These are phyloP conservation scores for Rostrohypoxylon terebratum DNA, from an alignment of 495 filamentous ascomycete genomes.

Conservation along the genomic window DNA sequence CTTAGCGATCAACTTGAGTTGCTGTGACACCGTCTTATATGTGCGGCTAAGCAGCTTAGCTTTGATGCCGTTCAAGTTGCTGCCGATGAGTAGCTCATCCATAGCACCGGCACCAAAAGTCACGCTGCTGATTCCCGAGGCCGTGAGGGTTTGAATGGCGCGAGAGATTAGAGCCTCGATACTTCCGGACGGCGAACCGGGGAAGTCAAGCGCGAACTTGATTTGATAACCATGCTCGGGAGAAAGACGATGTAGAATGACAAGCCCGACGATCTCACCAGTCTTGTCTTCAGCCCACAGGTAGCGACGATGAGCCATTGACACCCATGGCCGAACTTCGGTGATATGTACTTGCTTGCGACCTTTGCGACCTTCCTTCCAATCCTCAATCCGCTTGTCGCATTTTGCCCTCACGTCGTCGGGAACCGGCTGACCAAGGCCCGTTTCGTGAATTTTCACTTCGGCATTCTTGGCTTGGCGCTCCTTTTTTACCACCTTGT, in stretches of 20 bases:
- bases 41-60: slow-evolving; percentile 79
- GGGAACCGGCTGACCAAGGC: slow-evolving; percentile 68
- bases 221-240: slow-evolving; percentile 85
- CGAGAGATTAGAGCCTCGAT: slow-evolving; percentile 84
- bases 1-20: slow-evolving; percentile 83
- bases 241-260: slow-evolving; percentile 78
- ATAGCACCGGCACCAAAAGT: slow-evolving; percentile 86
- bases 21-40: slow-evolving; percentile 79
- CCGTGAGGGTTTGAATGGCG: slow-evolving; percentile 75
- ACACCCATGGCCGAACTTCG: slow-evolving; percentile 84
- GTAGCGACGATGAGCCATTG: slow-evolving; percentile 81
- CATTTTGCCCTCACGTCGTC: slow-evolving; percentile 72
- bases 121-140: slow-evolving; percentile 70
- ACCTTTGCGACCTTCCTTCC: slow-evolving; percentile 81
- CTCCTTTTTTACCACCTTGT: slow-evolving; percentile 69
- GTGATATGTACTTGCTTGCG: slow-evolving; percentile 84
- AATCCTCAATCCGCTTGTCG: slow-evolving; percentile 78
- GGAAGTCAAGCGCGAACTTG: slow-evolving; percentile 90
- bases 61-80: slow-evolving; percentile 78
- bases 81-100: slow-evolving; percentile 72
- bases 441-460: slow-evolving; percentile 75
- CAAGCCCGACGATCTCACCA: slow-evolving; percentile 76
- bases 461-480: slow-evolving; percentile 82
- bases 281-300: slow-evolving; percentile 76
- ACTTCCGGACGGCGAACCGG: slow-evolving; percentile 77